Evolutionary conservation across 176 grass and related monocot species (phyloP), one percentile per base, ranked within the genome.

Genomic region (Musa troglodytarum): DNA sequence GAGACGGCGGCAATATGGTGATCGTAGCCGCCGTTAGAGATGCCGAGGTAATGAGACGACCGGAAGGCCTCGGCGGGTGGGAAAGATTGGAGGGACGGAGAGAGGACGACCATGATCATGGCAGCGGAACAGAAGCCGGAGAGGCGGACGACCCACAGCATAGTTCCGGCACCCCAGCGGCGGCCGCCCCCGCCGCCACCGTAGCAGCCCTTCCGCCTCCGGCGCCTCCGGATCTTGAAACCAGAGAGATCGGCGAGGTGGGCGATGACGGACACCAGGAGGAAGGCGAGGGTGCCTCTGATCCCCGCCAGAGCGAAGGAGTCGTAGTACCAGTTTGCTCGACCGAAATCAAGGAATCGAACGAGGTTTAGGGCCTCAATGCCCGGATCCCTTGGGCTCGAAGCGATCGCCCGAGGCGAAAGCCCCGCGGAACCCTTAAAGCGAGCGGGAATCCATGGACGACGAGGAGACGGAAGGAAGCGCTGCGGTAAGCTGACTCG

Each of bases 41-140:
- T 69, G 19, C 73, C 28, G 78, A 72, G 54, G 21, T 51, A 12
- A 4, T 68, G 72, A 25, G 61, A 67, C 8, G 79, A 81, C 3
- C 71, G 71, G 58, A 81, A 75, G 24, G 80, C 72, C 72, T 82
- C 80, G 63, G 80, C 80, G 2, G 80, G 80, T 25, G 80, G 80
- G 17, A 68, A 82, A 11, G 72, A 75, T 53, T 82, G 72, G 63
- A 82, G n/a, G 63, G 80, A 75, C 1, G 72, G 80, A 17, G 80
- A 74, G 2, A 82, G 25, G 17, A 82, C 28, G n/a, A 75, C 63
- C 62, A 75, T 75, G 15, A 75, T 62, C 61, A 82, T 50, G 23
- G 79, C 79, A 0, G 72, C 71, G 51, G 79, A 75, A 15, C 53
- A 75, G 57, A 81, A 49, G 23, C 80, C 72, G 11, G 80, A 82